Evolutionary conservation across 176 grass and related monocot species (phyloP), one percentile per base, ranked within the genome.

Genomic region (Zoysia japonica): DNA sequence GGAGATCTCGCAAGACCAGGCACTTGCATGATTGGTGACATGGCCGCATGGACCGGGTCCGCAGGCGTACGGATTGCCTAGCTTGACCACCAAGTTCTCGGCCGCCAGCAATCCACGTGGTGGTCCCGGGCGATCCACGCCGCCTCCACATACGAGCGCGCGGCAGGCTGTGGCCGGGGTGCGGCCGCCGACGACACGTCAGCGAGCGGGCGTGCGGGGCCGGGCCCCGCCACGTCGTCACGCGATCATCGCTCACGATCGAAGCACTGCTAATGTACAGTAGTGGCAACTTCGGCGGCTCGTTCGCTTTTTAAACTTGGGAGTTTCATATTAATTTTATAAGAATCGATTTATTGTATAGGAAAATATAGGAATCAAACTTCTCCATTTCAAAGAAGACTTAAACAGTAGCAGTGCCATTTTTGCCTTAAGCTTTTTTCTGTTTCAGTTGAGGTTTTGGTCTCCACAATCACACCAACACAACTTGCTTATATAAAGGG

Each of bases 1-100:
- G 6, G 5, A 45, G 44, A 81, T 63, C 68, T 44, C 1, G 17
- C 7, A 1, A 9, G 36, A 40, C 48, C 9, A 50, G 11, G 3
- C 36, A 7, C 10, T 35, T 6, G 59, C 10, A 45, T 11, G 45
- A 39, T 65, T 6, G 7, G 44, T 7, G 9, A 2, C 61, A 51
- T 11, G 2, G 48, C 66, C 39, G 57, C 48, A 28, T 72, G 49
- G 53, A 61, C 49, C 74, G 6, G 61, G 68, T 73, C n/a, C 51
- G 17, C n/a, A 9, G 14, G 47, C 2, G 36, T n/a, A 67, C 41
- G 17, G 37, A 2, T 2, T 4, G 28, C 38, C 39, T 65, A 9
- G 62, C 76, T 84, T 85, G 82, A 47, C 49, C 71, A 11, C 65
- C 87, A 89, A 89, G 82, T 51, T 80, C 71, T n/a, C 7, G 1